Evolutionary conservation across 257 asterid genomes (phyloP).

Genomic region (Nicotiana attenuata): DNA sequence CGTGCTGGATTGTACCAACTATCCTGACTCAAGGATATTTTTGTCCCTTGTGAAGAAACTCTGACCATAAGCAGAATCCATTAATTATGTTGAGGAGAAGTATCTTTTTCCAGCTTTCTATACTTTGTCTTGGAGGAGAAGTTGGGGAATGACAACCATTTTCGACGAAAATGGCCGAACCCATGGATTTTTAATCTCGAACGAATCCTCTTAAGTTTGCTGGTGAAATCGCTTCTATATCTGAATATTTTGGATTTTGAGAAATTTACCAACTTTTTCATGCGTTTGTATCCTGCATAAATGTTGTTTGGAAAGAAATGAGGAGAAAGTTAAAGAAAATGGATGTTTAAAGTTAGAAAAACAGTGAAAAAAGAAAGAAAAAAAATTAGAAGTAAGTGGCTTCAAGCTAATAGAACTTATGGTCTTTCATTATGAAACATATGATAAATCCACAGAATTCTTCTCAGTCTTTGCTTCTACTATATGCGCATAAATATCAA

Average conservation of each 20-base stretch:
- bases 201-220: slow-evolving; percentile 52
- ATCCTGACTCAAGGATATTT: not conserved
- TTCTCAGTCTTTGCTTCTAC: not conserved
- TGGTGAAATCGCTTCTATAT: slow-evolving; percentile 34
- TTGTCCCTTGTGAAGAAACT: not conserved
- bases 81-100: not conserved
- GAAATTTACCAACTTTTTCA: slow-evolving; percentile 46
- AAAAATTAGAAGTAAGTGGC: not conserved
- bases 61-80: not conserved
- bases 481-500: not conserved
- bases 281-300: slow-evolving; percentile 45
- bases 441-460: not conserved
- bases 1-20: not conserved
- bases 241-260: slow-evolving; percentile 46
- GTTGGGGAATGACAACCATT: slow-evolving; percentile 49
- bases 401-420: not conserved
- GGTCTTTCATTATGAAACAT: not conserved
- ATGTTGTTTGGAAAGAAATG: not conserved
- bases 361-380: not conserved
- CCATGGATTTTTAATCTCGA: slow-evolving; percentile 65
- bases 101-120: slow-evolving; percentile 36
- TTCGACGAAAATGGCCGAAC: slow-evolving; percentile 44
- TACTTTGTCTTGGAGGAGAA: slow-evolving; percentile 56
- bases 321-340: not conserved
- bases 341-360: not conserved